Evolutionary conservation across 106 monocot species (phyloP), one percentile per base, ranked within the genome.

Genomic region (Allium cepa): DNA sequence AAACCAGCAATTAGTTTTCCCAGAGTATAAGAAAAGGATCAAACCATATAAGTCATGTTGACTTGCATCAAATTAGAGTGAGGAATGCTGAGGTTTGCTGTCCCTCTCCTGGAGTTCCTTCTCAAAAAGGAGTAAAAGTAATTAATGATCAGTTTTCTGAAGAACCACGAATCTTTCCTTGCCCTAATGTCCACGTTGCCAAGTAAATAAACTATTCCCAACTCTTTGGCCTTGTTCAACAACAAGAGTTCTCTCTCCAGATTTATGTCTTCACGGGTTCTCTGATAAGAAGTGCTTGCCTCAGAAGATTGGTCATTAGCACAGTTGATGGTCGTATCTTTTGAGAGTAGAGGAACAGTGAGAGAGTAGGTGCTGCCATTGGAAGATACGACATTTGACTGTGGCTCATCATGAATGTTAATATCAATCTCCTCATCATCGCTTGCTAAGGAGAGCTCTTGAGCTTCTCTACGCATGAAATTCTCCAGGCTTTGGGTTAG

Each of bases 11-110:
- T 10, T 22, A 17, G 59, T 22, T 60, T 60, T 60, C 9, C 8
- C 9, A 60, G 59, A 9, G 9, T 17, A 15, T 9, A 60, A 60
- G 22, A 60, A 22, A 60, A 60, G 18, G 14, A 9, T 84, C 79
- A 92, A 17, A 92, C 92, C 92, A 92, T 92, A 64, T 92, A 92
- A 8, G 92, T 92, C 82, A 92, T 83, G 10, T 82, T 80, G 3
- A 88, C 88, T 12, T 74, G 77, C 36, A 92, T 88, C 65, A 88
- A 83, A 26, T 88, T 80, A 74, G 80, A 78, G 14, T 85, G 88
- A 11, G 92, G 92, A 45, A 88, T 83, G 46, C 80, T 85, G 71
- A 93, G 69, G 57, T 79, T 88, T 47, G 83, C 80, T 8, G 83
- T 77, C 16, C 87, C 84, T 10, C 87, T 90, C 77, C 87, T 71